A percentile compares a stretch with the other conserved stretches of the same genome.
Conservation (phyloP, 768 basidiomycete genomes). For the Leccinum variicolor region DNA sequence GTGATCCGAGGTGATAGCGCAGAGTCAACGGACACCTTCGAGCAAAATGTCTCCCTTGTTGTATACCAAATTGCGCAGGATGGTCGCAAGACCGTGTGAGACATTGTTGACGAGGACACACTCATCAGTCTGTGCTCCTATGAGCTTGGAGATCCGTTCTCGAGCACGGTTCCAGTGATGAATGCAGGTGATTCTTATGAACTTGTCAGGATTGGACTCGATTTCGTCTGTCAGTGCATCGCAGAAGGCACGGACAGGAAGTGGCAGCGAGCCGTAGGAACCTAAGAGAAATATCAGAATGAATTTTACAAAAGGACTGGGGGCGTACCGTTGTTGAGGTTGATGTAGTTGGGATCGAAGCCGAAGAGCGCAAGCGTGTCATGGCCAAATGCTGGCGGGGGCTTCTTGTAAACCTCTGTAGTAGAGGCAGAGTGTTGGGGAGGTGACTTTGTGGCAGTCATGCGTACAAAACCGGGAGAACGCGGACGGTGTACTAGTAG, state of each 20-base stretch:
- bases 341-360: too few species aligned
- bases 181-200: conserved; percentile 39
- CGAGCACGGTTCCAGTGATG: conserved; percentile 39
- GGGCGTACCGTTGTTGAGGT: too few species aligned
- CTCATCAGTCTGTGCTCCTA: conserved; percentile 55
- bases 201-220: conserved; percentile 57
- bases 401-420: conserved; percentile 18
- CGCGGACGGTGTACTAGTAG: too few species aligned
- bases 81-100: conserved; percentile 48
- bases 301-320: too few species aligned
- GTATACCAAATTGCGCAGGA: neutral
- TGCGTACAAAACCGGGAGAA: neutral
- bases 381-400: conserved; percentile 45
- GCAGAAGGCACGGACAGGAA: too few species aligned
- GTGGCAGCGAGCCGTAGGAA: too few species aligned
- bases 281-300: too few species aligned
- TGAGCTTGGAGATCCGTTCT: conserved; percentile 42
- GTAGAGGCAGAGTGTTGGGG: neutral
- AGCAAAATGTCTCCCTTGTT: conserved; percentile 61
- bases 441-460: conserved; percentile 5
- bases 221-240: conserved; percentile 15
- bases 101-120: conserved; percentile 44
- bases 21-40: conserved; percentile 26
- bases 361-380: too few species aligned
- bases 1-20: neutral